These are phyloP conservation scores for Cornus florida DNA, from an alignment of 148 eudicot species.

Conservation along the genomic window DNA sequence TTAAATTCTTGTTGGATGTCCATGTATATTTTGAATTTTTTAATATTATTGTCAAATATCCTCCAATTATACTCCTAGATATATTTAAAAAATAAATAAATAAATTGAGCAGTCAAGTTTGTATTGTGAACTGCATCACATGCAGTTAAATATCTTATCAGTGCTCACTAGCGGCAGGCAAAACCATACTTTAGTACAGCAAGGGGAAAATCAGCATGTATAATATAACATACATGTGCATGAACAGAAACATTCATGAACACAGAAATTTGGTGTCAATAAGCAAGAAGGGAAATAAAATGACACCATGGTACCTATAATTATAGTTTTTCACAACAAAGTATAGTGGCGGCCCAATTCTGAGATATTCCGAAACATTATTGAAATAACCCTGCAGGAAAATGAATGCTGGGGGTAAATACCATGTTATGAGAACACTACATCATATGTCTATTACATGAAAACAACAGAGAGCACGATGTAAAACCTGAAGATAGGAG, in stretches of 20 bases:
- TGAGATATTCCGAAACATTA: conserved; percentile 68
- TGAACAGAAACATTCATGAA: not conserved
- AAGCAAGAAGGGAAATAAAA: not conserved
- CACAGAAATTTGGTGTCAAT: not conserved
- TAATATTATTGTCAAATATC: not conserved
- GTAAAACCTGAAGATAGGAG: conserved; percentile 92
- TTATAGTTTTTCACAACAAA: conserved; percentile 86
- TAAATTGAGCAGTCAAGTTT: not conserved
- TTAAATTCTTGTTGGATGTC: not conserved
- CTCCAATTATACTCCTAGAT: not conserved
- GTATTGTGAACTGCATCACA: no score
- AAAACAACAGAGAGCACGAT: not conserved
- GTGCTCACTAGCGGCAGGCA: no score
- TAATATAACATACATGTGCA: not conserved
- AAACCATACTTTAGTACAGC: no score
- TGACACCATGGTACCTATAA: conserved; percentile 53
- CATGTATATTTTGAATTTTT: not conserved
- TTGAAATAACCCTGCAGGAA: conserved; percentile 74
- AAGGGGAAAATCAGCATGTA: not conserved
- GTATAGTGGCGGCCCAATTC: conserved; percentile 93
- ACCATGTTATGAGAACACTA: not conserved
- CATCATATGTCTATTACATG: conserved; percentile 1
- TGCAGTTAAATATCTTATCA: no score
- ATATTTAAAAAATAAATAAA: no score
- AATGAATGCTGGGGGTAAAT: not conserved